A percentile compares a stretch with the other conserved stretches of the same genome.
Evolutionary conservation across 441 rosid genomes (phyloP).

Genomic region (Gossypium schwendimanii): DNA sequence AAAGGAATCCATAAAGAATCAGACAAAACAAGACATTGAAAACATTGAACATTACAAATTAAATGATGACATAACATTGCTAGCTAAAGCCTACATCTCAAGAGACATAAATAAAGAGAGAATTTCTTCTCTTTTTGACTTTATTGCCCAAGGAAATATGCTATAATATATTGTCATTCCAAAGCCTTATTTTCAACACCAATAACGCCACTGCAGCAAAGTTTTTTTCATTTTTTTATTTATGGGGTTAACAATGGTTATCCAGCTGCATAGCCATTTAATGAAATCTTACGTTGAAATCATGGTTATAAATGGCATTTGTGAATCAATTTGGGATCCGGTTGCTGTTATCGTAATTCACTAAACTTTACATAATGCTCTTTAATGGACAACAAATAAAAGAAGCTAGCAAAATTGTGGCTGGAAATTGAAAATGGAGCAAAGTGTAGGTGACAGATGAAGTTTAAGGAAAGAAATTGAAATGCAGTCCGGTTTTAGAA

Average conservation of each 20-base stretch:
- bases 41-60: background rate
- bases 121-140: background rate
- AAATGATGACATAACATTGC: background rate
- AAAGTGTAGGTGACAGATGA: constrained; percentile 14
- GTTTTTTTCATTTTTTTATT: background rate
- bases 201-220: background rate
- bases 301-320: background rate
- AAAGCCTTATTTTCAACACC: background rate
- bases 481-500: constrained; percentile 10
- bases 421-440: constrained; percentile 26
- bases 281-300: background rate
- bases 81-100: background rate
- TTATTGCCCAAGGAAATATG: too few relatives aligned
- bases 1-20: background rate
- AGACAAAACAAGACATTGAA: background rate
- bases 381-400: too few relatives aligned
- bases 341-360: background rate
- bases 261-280: too few relatives aligned
- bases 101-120: background rate
- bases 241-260: background rate
- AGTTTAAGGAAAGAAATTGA: constrained; percentile 1
- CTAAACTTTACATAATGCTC: too few relatives aligned
- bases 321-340: background rate
- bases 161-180: background rate
- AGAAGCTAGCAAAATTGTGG: constrained; percentile 34